These are phyloP conservation scores for Blastobotrys illinoisensis DNA, from an alignment of 1,139 yeast genomes.

Conservation along the genomic window DNA sequence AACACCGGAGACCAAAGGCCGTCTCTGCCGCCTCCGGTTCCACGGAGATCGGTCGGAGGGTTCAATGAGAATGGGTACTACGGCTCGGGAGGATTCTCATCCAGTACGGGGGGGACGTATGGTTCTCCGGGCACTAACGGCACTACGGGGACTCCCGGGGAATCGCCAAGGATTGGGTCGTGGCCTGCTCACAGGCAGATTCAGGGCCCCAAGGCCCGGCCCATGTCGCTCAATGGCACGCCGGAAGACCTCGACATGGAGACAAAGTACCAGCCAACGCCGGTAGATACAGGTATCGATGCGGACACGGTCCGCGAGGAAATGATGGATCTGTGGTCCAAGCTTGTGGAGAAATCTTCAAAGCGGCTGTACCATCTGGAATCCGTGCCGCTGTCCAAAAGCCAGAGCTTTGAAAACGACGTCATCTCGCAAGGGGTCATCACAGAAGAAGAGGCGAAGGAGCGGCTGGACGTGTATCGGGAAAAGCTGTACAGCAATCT, in stretches of 20 bases:
- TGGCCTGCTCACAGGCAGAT: background rate
- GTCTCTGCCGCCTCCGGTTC: background rate
- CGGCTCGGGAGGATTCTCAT: background rate
- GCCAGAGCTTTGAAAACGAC: slow-evolving; percentile 28
- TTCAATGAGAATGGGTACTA: background rate
- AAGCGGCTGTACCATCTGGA: slow-evolving; percentile 18
- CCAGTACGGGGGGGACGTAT: background rate
- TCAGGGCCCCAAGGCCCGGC: background rate
- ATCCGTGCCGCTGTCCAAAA: slow-evolving; percentile 17
- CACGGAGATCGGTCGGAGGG: background rate
- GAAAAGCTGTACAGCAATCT: slow-evolving; percentile 28
- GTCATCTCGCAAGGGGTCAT: slow-evolving; percentile 31
- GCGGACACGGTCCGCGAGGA: slow-evolving; percentile 27
- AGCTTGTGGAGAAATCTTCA: slow-evolving; percentile 25
- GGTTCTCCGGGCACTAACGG: background rate
- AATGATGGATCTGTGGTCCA: slow-evolving; percentile 30
- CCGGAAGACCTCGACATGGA: slow-evolving; percentile 18
- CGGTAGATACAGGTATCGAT: slow-evolving; percentile 21
- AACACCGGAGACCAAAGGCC: background rate
- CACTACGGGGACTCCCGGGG: background rate
- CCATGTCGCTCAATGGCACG: slow-evolving; percentile 13
- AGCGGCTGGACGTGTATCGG: slow-evolving; percentile 28
- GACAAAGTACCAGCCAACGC: background rate
- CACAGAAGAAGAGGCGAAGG: slow-evolving; percentile 29
- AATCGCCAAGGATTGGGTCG: background rate